Evolutionary conservation across 1,139 yeast genomes (phyloP), one percentile per base, ranked within the genome.

Genomic region (Suhomyces coccinellae): DNA sequence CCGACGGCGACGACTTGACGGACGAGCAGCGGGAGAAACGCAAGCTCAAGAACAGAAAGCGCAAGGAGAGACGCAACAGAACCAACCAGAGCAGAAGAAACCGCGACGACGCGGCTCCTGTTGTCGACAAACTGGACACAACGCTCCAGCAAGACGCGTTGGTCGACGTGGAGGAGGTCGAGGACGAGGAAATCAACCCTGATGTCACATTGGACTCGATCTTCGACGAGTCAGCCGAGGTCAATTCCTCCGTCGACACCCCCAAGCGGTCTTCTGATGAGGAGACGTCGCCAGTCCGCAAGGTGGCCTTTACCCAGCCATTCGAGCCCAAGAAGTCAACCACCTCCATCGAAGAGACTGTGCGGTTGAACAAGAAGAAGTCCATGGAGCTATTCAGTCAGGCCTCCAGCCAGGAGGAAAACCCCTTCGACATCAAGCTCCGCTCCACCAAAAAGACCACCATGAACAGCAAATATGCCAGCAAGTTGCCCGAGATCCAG

Each of bases 401-500:
- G 33, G 51, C 51, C 12, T 44, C 38, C 8, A 22, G 33, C 11
- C 35, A 36, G 14, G 28, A 48, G 13, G 40, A 43, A 8, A 61
- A 54, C 34, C 69, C 71, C 16, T 68, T 67, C 48, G 66, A 59
- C 33, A 51, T 69, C 33, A 66, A 61, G 38, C 60, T 70, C 26
- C 61, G 69, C 47, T 55, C 71, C 9, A 62, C 67, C n/a, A 66
- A 59, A 41, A 59, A 59, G 15, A 53, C 62, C 12, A 62, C 62
- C 42, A 50, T 62, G 37, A 68, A 63, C 41, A 62, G 63, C 38
- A 63, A 61, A 42, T 65, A 61, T 43, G 50, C 66, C 2, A 71
- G 66, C 45, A 61, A 63, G 36, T 56, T 72, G 31, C 71, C 75
- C 1, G 67, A 61, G 43, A 60, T 71, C 26, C 61, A 53, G 33